Percentiles rank a stretch among this genome's conserved stretches.
Evolutionary conservation across 108 stramenopile species (phyloP).

Genomic region (Licmophora abbreviata): DNA sequence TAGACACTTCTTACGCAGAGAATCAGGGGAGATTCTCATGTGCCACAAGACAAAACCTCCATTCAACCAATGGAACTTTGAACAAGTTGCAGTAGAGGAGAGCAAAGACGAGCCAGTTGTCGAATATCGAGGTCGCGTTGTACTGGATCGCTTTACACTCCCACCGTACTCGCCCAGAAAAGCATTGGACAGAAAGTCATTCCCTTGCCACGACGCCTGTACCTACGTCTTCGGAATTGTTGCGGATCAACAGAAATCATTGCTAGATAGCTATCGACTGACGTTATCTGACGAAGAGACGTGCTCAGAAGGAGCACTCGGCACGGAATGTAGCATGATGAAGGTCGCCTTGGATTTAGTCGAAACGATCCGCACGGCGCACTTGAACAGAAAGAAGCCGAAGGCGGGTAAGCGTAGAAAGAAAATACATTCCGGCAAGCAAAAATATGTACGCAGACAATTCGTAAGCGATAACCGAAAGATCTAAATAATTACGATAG

Average conservation of each 20-base stretch:
- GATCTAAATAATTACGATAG: not conserved
- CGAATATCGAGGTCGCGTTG: conserved; percentile 45
- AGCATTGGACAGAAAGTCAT: conserved; percentile 77
- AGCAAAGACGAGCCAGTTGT: not conserved
- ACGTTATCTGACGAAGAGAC: too few relatives aligned
- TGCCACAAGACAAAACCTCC: conserved; percentile 90
- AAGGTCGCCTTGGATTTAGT: too few relatives aligned
- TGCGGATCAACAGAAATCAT: too few relatives aligned
- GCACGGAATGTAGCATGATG: too few relatives aligned
- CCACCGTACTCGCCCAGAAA: conserved; percentile 81
- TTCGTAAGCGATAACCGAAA: too few relatives aligned
- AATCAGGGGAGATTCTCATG: conserved; percentile 66
- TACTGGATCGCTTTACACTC: conserved; percentile 62
- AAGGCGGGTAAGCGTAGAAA: too few relatives aligned
- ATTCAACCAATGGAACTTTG: conserved; percentile 81
- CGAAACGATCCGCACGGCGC: not conserved
- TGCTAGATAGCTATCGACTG: too few relatives aligned
- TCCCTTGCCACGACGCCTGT: conserved; percentile 88
- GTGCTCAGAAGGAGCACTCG: too few relatives aligned
- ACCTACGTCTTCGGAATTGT: conserved; percentile 58
- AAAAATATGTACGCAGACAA: too few relatives aligned
- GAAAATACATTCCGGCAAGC: too few relatives aligned
- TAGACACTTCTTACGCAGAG: conserved; percentile 15
- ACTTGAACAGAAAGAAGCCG: too few relatives aligned
- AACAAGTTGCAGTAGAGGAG: conserved; percentile 30